Percentiles rank a stretch among this genome's conserved stretches.
These are phyloP conservation scores for Withania somnifera DNA, from an alignment of 305 asterid species.

Conservation along the genomic window DNA sequence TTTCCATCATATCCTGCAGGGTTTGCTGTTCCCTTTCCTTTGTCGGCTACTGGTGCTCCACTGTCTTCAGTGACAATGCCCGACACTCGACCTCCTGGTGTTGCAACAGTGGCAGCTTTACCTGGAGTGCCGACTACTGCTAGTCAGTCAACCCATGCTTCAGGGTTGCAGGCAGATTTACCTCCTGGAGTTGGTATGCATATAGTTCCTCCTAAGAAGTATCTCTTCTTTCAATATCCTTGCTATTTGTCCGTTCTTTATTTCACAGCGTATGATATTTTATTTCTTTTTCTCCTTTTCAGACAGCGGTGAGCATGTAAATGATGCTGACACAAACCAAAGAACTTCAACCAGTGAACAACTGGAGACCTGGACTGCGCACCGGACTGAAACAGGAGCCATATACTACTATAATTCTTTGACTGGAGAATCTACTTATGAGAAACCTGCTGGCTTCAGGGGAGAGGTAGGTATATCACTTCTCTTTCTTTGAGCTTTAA, in stretches of 20 bases:
- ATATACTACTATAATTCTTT: slow-evolving; percentile 81
- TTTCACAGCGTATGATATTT: neutral
- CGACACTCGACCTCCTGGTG: slow-evolving; percentile 84
- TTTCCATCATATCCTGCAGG: slow-evolving; percentile 57
- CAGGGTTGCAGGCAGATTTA: slow-evolving; percentile 37
- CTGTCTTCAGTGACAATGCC: slow-evolving; percentile 40
- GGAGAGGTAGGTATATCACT: slow-evolving; percentile 56
- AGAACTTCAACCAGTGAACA: slow-evolving; percentile 38
- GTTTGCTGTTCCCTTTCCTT: slow-evolving; percentile 49
- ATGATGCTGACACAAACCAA: slow-evolving; percentile 30
- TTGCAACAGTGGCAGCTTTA: slow-evolving; percentile 39
- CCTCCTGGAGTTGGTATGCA: slow-evolving; percentile 69
- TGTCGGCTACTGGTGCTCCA: slow-evolving; percentile 33
- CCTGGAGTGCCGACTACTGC: slow-evolving; percentile 33
- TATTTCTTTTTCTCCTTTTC: slow-evolving; percentile 6
- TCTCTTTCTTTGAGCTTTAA: neutral
- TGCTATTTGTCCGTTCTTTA: neutral
- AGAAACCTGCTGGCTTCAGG: slow-evolving; percentile 66
- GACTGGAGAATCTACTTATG: slow-evolving; percentile 88
- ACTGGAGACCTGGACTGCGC: slow-evolving; percentile 81
- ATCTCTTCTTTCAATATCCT: slow-evolving; percentile 1
- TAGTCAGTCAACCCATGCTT: slow-evolving; percentile 25
- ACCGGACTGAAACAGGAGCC: slow-evolving; percentile 77
- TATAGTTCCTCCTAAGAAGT: slow-evolving; percentile 10
- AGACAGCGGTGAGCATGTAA: slow-evolving; percentile 32